Conservation (phyloP, 768 basidiomycete genomes). For the Podaxis sp. region DNA sequence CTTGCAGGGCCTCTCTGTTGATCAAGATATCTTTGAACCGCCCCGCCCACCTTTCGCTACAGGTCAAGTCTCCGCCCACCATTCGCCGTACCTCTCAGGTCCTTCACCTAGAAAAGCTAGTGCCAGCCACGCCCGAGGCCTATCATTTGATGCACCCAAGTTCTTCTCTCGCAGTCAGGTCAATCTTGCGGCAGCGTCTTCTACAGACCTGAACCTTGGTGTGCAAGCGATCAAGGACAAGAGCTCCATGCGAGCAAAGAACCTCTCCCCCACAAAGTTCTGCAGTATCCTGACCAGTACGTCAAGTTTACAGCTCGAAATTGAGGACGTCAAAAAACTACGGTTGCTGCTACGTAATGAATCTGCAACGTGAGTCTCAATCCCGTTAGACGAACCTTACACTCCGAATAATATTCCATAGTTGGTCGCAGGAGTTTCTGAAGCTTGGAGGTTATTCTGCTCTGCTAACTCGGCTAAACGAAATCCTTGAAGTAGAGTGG, state of each 20-base stretch:
- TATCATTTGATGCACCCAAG: constrained; percentile 56
- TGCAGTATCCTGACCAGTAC: constrained; percentile 65
- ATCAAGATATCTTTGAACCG: constrained; percentile 39
- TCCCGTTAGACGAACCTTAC: not conserved
- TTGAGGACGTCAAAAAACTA: constrained; percentile 86
- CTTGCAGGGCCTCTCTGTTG: constrained; percentile 36
- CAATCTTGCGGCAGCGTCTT: constrained; percentile 38
- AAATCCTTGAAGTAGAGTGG: constrained; percentile 96
- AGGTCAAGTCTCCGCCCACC: constrained; percentile 39
- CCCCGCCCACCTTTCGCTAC: constrained; percentile 34
- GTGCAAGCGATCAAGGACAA: constrained; percentile 53
- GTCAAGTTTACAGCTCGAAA: constrained; percentile 76
- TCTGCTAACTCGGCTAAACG: constrained; percentile 80
- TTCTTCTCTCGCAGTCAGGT: constrained; percentile 56
- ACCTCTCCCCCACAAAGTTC: constrained; percentile 62
- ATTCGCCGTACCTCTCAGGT: constrained; percentile 36
- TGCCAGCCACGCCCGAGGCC: constrained; percentile 51
- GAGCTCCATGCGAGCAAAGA: constrained; percentile 38
- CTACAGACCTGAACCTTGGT: constrained; percentile 39
- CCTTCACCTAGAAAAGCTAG: constrained; percentile 41
- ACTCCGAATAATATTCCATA: constrained; percentile 26
- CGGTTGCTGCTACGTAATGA: constrained; percentile 88
- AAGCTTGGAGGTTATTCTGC: constrained; percentile 83
- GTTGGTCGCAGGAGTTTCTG: constrained; percentile 91
- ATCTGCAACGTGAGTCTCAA: constrained; percentile 64